Evolutionary conservation across 2,329 filamentous ascomycete genomes (phyloP).

Genomic region (Diplodia scrobiculata): DNA sequence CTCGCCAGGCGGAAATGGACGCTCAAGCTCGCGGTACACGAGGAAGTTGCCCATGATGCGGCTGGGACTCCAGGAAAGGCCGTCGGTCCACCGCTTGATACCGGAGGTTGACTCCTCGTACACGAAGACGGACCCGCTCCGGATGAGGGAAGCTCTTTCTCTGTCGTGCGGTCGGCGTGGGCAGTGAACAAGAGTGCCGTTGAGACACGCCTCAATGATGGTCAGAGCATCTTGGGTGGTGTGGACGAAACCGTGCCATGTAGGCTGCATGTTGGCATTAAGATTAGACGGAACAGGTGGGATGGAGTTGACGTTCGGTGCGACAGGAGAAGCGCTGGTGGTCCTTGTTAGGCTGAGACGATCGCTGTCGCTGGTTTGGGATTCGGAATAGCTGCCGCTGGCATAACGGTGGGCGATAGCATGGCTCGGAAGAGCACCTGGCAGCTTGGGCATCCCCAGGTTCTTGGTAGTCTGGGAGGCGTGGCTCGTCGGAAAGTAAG

Average conservation of each 20-base stretch:
- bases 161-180: slow-evolving; percentile 83
- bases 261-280: slow-evolving; percentile 58
- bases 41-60: slow-evolving; percentile 83
- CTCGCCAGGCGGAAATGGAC: slow-evolving; percentile 76
- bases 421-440: slow-evolving; percentile 12
- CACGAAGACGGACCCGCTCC: slow-evolving; percentile 79
- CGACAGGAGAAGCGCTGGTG: slow-evolving; percentile 20
- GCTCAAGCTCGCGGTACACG: slow-evolving; percentile 79
- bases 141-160: slow-evolving; percentile 74
- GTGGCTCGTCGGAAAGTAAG: slow-evolving; percentile 14
- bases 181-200: slow-evolving; percentile 71
- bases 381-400: slow-evolving; percentile 22
- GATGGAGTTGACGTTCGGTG: slow-evolving; percentile 16
- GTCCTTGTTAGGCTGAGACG: slow-evolving; percentile 5
- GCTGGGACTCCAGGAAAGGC: slow-evolving; percentile 86
- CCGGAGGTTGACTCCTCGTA: slow-evolving; percentile 89
- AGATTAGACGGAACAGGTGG: slow-evolving; percentile 25
- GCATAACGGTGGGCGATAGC: slow-evolving; percentile 12
- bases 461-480: slow-evolving; percentile 14
- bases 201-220: slow-evolving; percentile 76
- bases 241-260: slow-evolving; percentile 67
- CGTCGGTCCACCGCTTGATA: slow-evolving; percentile 94
- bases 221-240: slow-evolving; percentile 75
- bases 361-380: slow-evolving; percentile 24
- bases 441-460: slow-evolving; percentile 4